These are phyloP conservation scores for Sporobolomyces phaffii DNA, from an alignment of 768 basidiomycete species.

Conservation along the genomic window DNA sequence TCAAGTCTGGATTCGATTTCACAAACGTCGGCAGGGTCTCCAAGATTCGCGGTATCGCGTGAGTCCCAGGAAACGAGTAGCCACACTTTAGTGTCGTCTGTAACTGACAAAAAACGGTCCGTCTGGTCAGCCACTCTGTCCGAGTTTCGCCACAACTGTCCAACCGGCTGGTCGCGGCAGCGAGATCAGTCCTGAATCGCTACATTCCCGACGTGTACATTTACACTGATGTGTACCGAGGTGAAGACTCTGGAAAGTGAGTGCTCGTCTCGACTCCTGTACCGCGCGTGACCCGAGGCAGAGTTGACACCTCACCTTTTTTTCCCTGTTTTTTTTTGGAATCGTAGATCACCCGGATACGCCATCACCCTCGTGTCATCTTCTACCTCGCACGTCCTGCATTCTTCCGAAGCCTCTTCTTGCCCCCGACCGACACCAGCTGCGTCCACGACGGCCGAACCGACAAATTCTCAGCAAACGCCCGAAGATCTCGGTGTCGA, in stretches of 20 bases:
- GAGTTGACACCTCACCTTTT: too few species aligned
- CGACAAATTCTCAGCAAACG: slow-evolving; percentile 49
- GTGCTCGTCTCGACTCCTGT: too few species aligned
- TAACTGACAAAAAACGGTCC: neutral
- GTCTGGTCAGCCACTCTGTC: slow-evolving; percentile 69
- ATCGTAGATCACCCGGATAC: slow-evolving; percentile 82
- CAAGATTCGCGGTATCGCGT: slow-evolving; percentile 93
- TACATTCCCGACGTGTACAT: slow-evolving; percentile 98
- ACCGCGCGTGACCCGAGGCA: too few species aligned
- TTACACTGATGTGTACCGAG: slow-evolving; percentile 97
- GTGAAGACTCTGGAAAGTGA: slow-evolving; percentile 92
- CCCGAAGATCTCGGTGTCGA: slow-evolving; percentile 88
- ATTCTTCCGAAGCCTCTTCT: slow-evolving; percentile 80
- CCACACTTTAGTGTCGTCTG: too few species aligned
- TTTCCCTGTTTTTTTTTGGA: too few species aligned
- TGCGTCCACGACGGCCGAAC: neutral
- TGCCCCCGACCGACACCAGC: slow-evolving; percentile 53
- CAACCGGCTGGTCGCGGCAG: slow-evolving; percentile 92
- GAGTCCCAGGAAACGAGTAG: too few species aligned
- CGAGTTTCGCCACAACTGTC: slow-evolving; percentile 96
- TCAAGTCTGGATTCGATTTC: slow-evolving; percentile 80
- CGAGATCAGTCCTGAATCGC: slow-evolving; percentile 84
- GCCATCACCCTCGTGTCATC: slow-evolving; percentile 84
- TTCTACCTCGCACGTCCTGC: slow-evolving; percentile 80
- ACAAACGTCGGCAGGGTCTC: slow-evolving; percentile 84